Conservation (phyloP, 768 basidiomycete species). For the Cantharellus cinnabarinus region DNA sequence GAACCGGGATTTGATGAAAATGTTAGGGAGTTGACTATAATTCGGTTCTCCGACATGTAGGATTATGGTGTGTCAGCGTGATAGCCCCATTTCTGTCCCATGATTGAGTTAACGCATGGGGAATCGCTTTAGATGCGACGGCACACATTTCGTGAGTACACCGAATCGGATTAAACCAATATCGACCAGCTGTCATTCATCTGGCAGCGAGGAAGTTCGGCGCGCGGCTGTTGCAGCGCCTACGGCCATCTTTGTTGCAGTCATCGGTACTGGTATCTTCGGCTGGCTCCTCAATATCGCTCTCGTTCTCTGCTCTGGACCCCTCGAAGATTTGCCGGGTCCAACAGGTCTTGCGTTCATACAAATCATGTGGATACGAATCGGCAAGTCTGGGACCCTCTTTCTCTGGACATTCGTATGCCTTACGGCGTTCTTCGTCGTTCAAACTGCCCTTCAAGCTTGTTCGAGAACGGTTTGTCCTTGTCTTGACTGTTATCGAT, state of each 20-base stretch:
- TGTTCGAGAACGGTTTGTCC: conserved; percentile 36
- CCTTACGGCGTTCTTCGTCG: conserved; percentile 72
- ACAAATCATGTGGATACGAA: conserved; percentile 53
- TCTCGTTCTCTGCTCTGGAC: conserved; percentile 64
- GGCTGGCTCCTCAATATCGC: conserved; percentile 83
- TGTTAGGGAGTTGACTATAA: not conserved
- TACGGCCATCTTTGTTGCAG: conserved; percentile 44
- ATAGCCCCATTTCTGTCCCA: not conserved
- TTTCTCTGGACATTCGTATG: conserved; percentile 40
- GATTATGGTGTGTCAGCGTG: conserved; percentile 25
- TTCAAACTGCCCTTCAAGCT: conserved; percentile 56
- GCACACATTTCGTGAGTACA: conserved; percentile 59
- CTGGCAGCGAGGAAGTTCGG: conserved; percentile 44
- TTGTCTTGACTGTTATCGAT: too few relatives aligned
- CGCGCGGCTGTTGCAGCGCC: conserved; percentile 58
- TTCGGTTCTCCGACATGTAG: conserved; percentile 15
- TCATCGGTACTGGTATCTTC: conserved; percentile 53
- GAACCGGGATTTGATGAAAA: not conserved
- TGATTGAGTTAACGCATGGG: not conserved
- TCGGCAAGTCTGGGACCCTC: conserved; percentile 57
- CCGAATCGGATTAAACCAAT: not conserved
- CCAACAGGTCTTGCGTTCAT: conserved; percentile 53
- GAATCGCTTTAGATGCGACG: conserved; percentile 2
- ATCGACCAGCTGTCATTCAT: not conserved
- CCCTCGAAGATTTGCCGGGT: conserved; percentile 46